phyloP scores from a whole-genome alignment of 495 filamentous ascomycete species.

The Beverwykella pulmonaria region DNA sequence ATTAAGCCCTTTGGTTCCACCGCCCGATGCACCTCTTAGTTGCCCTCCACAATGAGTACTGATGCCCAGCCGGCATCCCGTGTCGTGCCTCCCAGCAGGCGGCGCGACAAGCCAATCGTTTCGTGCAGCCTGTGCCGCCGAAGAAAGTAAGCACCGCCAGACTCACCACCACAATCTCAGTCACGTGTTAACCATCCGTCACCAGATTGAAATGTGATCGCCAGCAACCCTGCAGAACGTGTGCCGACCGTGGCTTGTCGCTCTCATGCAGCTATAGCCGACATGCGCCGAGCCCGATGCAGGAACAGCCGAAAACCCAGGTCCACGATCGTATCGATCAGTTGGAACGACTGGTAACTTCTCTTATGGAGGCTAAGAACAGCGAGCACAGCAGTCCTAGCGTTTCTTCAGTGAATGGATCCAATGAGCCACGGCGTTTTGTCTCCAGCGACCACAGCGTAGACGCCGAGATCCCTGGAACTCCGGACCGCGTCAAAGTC shows the following conservation, averaged over 20 bases:
- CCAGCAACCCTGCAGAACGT: constrained; percentile 28
- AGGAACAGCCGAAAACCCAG: constrained; percentile 8
- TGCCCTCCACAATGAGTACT: constrained; percentile 3
- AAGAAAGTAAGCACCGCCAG: constrained; percentile 18
- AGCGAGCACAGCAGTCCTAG: background rate
- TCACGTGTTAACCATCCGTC: background rate
- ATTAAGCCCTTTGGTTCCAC: background rate
- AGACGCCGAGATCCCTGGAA: background rate
- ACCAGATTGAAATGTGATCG: constrained; percentile 29
- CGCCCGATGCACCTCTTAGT: background rate
- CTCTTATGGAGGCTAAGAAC: constrained; percentile 13
- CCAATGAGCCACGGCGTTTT: background rate
- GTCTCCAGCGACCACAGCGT: background rate
- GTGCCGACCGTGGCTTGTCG: constrained; percentile 24
- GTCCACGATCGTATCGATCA: constrained; percentile 31
- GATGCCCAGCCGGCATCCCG: constrained; percentile 11
- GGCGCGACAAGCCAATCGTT: constrained; percentile 28
- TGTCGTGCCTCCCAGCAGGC: constrained; percentile 22
- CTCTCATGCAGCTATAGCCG: constrained; percentile 21
- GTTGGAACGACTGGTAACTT: constrained; percentile 22
- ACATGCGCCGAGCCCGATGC: background rate
- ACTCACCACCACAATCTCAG: background rate
- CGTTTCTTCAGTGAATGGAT: background rate
- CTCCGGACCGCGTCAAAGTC: constrained; percentile 20
- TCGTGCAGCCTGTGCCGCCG: constrained; percentile 24